Percentiles rank a stretch among this genome's conserved stretches.
Evolutionary conservation across 2,329 filamentous ascomycete genomes (phyloP).

Genomic region (Trichoderma pleuroti): DNA sequence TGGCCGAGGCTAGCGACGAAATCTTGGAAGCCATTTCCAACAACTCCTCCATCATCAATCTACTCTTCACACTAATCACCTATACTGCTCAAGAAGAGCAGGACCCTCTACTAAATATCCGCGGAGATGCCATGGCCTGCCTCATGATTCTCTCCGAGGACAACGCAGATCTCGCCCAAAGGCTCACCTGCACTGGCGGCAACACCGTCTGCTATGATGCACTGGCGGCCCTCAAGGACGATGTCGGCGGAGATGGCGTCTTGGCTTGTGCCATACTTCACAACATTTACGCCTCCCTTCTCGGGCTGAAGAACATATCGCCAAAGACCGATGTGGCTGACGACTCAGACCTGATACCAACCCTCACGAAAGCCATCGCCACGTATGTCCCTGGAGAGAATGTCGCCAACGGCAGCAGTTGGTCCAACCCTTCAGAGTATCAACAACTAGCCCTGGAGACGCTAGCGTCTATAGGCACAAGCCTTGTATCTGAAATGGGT

Average conservation of each 20-base stretch:
- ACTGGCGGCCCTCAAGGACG: conserved; percentile 47
- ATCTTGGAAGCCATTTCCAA: conserved; percentile 53
- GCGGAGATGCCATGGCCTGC: conserved; percentile 51
- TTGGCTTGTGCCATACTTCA: conserved; percentile 60
- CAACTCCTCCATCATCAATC: conserved; percentile 46
- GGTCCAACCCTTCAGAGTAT: conserved; percentile 43
- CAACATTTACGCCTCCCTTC: conserved; percentile 53
- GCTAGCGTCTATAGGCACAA: conserved; percentile 61
- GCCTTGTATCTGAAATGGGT: conserved; percentile 50
- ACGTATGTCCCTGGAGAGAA: conserved; percentile 28
- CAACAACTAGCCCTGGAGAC: conserved; percentile 58
- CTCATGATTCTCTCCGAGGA: conserved; percentile 60
- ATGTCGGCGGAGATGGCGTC: conserved; percentile 48
- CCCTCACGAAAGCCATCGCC: conserved; percentile 34
- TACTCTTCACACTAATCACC: conserved; percentile 53
- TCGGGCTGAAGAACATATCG: conserved; percentile 23
- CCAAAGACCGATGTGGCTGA: conserved; percentile 29
- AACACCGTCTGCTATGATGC: conserved; percentile 46
- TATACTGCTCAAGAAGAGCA: conserved; percentile 42
- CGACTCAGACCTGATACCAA: conserved; percentile 36
- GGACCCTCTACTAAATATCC: conserved; percentile 40
- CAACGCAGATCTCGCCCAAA: conserved; percentile 50
- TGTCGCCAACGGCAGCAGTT: conserved; percentile 33
- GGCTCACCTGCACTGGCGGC: conserved; percentile 47
- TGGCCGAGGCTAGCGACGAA: conserved; percentile 59